Evolutionary conservation across 345 rosid species (phyloP).

Genomic region (Acer campestre): DNA sequence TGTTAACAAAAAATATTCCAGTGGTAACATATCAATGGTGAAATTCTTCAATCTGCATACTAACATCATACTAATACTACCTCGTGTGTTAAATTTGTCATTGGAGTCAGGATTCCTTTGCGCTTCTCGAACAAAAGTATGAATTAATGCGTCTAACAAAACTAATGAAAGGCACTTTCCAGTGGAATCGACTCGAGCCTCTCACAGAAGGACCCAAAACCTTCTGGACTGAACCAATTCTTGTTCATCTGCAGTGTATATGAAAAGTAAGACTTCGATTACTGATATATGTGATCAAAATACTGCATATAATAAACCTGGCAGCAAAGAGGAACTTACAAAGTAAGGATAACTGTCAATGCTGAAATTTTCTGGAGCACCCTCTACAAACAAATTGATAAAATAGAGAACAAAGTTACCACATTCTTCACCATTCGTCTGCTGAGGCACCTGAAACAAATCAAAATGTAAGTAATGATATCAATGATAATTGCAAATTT

Average conservation of each 20-base stretch:
- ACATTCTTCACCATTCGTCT: conserved; percentile 64
- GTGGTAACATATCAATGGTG: background rate
- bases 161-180: conserved; percentile 7
- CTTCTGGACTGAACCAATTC: conserved; percentile 60
- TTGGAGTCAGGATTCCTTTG: background rate
- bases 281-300: background rate
- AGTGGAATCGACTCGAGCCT: conserved; percentile 26
- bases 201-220: conserved; percentile 43
- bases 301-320: background rate
- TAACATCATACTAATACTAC: background rate
- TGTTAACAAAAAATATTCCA: background rate
- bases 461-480: background rate
- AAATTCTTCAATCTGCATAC: background rate
- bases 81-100: too few species aligned
- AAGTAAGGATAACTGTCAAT: conserved; percentile 46
- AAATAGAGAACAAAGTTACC: conserved; percentile 72
- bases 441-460: conserved; percentile 71
- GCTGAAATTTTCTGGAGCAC: conserved; percentile 53
- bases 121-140: background rate
- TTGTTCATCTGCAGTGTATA: conserved; percentile 50
- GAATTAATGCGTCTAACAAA: background rate
- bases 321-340: conserved; percentile 39
- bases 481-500: background rate
- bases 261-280: background rate
- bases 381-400: conserved; percentile 57